Evolutionary conservation across 2,329 filamentous ascomycete species (phyloP), one percentile per base, ranked within the genome.

Genomic region (Emydomyces testavorans): DNA sequence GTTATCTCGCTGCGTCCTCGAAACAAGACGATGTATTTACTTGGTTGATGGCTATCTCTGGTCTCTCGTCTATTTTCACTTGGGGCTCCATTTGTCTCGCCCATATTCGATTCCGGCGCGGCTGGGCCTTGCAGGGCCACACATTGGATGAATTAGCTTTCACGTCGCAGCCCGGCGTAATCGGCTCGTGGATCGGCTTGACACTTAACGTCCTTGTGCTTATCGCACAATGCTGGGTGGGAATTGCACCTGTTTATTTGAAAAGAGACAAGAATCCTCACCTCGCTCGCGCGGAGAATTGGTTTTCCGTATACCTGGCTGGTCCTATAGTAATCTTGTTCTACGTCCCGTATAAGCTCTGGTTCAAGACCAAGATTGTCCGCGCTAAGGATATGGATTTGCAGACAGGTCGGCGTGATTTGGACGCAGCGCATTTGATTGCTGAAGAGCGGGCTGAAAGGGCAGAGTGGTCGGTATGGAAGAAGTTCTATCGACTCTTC

Each of bases 221-320:
- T 2, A 61, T 92, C 41, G 90, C 85, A 59, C 92, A 92, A 75
- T 89, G 88, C 72, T 92, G 80, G 66, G 73, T 77, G 48, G 67
- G 88, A 2, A 67, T 87, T 26, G 80, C 82, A 2, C 65, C 63
- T 45, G 63, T 58, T 21, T 86, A 83, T 2, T 76, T 95, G 50
- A 26, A 40, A 3, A 89, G 76, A 77, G 31, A 86, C 49, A 41
- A 52, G 40, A 40, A 52, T 38, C 20, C 55, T 52, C 24, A 50
- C 13, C 52, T 5, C 53, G 16, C 72, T 65, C 39, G 55, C 65
- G 94, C 62, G 20, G 61, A 65, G 23, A 60, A 60, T 49, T 74
- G 73, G 57, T 62, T 75, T 46, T 71, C 70, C 0, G 65, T 68
- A 1, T 72, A 72, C 52, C 56, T 71, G 13, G 67, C 66, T 5